These are phyloP conservation scores for Pleomassaria siparia DNA, from an alignment of 2,329 filamentous ascomycete genomes.

Conservation along the genomic window DNA sequence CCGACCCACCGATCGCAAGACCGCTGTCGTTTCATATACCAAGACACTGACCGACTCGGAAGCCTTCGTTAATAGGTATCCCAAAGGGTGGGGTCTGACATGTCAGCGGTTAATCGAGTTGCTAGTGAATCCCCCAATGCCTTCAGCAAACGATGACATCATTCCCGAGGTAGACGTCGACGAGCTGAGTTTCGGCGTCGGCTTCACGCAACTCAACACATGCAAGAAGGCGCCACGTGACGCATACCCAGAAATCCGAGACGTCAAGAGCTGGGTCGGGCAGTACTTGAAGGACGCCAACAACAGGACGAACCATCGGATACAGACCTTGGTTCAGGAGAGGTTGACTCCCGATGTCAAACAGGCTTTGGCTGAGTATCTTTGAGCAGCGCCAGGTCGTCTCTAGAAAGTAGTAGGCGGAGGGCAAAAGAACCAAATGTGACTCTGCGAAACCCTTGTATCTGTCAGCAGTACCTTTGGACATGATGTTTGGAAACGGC, in stretches of 20 bases:
- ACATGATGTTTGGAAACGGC: too few species aligned
- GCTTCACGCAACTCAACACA: conserved; percentile 91
- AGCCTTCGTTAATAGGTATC: conserved; percentile 72
- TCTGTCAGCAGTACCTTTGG: too few species aligned
- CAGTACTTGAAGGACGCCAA: conserved; percentile 78
- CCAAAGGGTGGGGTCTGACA: conserved; percentile 82
- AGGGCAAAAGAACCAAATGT: not conserved
- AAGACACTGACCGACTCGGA: conserved; percentile 87
- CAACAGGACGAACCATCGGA: conserved; percentile 67
- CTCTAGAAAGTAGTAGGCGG: not conserved
- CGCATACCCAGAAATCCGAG: conserved; percentile 81
- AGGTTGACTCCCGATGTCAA: conserved; percentile 57
- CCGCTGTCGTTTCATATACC: conserved; percentile 87
- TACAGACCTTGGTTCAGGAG: conserved; percentile 71
- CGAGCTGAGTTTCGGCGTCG: conserved; percentile 91
- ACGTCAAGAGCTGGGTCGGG: conserved; percentile 82
- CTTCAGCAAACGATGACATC: conserved; percentile 66
- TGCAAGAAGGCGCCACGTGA: conserved; percentile 75
- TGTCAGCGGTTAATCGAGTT: conserved; percentile 87
- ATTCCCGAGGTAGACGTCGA: conserved; percentile 90
- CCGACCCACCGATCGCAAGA: conserved; percentile 86
- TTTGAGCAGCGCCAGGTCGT: conserved; percentile 6
- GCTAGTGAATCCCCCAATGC: conserved; percentile 82
- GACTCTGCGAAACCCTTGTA: too few species aligned
- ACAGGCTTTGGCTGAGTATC: conserved; percentile 41